A percentile compares a stretch with the other conserved stretches of the same genome.
phyloP scores from a whole-genome alignment of 2,329 filamentous ascomycete species.

The Cladosporium colombiae region DNA sequence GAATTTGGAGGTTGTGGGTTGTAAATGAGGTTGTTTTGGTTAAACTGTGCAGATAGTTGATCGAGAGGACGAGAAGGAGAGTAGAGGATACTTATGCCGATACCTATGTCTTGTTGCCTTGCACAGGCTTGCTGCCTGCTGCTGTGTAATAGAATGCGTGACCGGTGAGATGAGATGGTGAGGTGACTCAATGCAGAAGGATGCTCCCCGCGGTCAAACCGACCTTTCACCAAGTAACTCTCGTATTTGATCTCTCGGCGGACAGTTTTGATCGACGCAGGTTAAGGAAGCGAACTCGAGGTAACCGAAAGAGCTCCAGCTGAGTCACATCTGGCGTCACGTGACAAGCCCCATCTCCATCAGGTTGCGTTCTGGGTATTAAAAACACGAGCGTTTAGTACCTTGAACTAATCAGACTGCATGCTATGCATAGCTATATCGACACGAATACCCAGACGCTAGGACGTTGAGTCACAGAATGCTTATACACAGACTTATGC shows the following conservation, averaged over 20 bases:
- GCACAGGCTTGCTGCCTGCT: not conserved
- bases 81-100: not conserved
- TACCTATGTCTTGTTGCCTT: slow-evolving; percentile 7
- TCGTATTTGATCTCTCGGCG: not conserved
- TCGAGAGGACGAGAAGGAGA: not conserved
- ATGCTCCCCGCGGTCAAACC: not conserved
- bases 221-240: not conserved
- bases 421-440: not conserved
- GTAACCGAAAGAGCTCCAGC: no score
- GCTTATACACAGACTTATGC: not conserved
- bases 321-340: not conserved
- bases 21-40: not conserved
- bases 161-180: not conserved
- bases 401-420: not conserved
- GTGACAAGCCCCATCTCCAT: not conserved
- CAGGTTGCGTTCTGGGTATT: not conserved
- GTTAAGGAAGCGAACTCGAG: no score
- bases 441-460: not conserved
- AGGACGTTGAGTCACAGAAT: not conserved
- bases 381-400: not conserved
- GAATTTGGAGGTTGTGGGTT: not conserved
- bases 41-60: not conserved
- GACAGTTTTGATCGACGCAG: not conserved
- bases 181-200: not conserved
- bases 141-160: not conserved